Evolutionary conservation across 495 filamentous ascomycete species (phyloP).

Genomic region (Amphirosellinia nigrospora): DNA sequence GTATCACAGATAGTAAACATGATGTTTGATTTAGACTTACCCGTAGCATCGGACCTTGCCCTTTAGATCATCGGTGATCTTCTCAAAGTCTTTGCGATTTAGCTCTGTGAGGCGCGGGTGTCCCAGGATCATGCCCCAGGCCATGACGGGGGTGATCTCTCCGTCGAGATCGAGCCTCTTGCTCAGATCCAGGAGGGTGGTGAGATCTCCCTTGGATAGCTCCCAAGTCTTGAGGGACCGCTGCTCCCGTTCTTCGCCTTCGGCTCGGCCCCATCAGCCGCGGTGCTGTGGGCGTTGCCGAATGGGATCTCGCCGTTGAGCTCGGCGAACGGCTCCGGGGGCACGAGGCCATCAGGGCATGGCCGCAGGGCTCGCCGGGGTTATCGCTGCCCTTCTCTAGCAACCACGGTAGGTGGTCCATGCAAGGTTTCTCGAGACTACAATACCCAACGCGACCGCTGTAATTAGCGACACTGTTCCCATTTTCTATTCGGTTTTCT

Average conservation of each 20-base stretch:
- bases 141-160: conserved; percentile 97
- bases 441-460: conserved; percentile 38
- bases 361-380: conserved; percentile 67
- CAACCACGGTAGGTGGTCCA: conserved; percentile 87
- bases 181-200: conserved; percentile 83
- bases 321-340: conserved; percentile 66
- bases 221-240: conserved; percentile 66
- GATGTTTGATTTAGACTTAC: conserved; percentile 57
- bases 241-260: conserved; percentile 44
- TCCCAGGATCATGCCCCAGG: conserved; percentile 79
- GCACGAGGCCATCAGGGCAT: conserved; percentile 89
- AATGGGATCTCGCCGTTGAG: conserved; percentile 57
- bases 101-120: conserved; percentile 72
- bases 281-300: conserved; percentile 42
- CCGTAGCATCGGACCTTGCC: conserved; percentile 92
- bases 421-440: conserved; percentile 94
- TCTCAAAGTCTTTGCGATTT: conserved; percentile 70
- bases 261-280: conserved; percentile 32
- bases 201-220: conserved; percentile 73
- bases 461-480: conserved; percentile 43
- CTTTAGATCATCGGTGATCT: conserved; percentile 72
- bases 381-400: conserved; percentile 62
- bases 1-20: conserved; percentile 11
- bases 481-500: background rate
- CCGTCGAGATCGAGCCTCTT: conserved; percentile 83